phyloP scores from a whole-genome alignment of 2,329 filamentous ascomycete genomes.

The Triangularia setosa region DNA sequence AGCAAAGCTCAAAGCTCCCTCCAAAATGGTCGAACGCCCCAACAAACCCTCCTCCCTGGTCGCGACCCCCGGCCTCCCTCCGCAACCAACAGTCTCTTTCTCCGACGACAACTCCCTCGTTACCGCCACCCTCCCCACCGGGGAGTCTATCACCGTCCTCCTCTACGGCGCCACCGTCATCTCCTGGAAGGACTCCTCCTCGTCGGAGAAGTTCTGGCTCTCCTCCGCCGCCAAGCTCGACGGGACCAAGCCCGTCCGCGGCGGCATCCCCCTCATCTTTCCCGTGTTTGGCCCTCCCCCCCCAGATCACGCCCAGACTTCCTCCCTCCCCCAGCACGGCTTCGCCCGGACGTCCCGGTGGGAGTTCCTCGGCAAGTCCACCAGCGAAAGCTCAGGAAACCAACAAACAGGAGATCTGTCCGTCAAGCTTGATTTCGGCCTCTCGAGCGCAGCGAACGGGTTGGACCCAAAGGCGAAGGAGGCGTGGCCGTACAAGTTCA shows the following conservation, averaged over 20 bases:
- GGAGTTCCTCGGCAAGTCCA: slow-evolving; percentile 90
- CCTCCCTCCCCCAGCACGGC: slow-evolving; percentile 82
- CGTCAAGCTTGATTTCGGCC: slow-evolving; percentile 93
- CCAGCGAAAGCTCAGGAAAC: slow-evolving; percentile 53
- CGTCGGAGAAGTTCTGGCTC: slow-evolving; percentile 80
- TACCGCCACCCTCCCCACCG: slow-evolving; percentile 75
- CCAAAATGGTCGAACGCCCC: slow-evolving; percentile 70
- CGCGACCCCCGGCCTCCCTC: slow-evolving; percentile 67
- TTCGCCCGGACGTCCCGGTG: slow-evolving; percentile 86
- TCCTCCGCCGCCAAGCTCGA: slow-evolving; percentile 78
- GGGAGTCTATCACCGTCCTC: slow-evolving; percentile 80
- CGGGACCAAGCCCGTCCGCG: slow-evolving; percentile 83
- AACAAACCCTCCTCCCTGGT: slow-evolving; percentile 75
- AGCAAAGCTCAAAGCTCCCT: background rate
- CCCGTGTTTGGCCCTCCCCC: slow-evolving; percentile 50
- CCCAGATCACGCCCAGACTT: slow-evolving; percentile 66
- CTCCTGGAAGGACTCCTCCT: slow-evolving; percentile 82
- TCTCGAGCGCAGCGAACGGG: slow-evolving; percentile 60
- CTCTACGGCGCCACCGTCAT: slow-evolving; percentile 91
- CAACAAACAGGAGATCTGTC: slow-evolving; percentile 54
- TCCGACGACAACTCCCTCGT: slow-evolving; percentile 68
- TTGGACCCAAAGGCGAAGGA: slow-evolving; percentile 64
- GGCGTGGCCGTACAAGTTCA: slow-evolving; percentile 84
- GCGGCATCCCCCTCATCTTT: slow-evolving; percentile 89
- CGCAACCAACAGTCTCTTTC: slow-evolving; percentile 72